Conservation (phyloP, 2,329 filamentous ascomycete species). For the Arthrobotrys sinensis region DNA sequence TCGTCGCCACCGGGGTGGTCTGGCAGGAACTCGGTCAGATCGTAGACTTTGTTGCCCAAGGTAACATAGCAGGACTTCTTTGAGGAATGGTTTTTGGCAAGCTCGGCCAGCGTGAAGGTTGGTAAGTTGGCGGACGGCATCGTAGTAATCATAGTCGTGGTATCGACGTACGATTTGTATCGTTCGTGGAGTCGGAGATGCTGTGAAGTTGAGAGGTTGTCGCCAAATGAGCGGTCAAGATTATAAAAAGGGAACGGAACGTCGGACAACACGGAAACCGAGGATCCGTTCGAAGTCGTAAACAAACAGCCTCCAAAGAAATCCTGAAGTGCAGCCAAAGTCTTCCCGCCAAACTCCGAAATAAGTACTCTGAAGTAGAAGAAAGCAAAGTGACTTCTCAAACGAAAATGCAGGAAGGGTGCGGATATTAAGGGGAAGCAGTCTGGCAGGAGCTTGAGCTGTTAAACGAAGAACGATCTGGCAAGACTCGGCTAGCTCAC, state of each 20-base stretch:
- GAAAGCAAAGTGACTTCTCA: neutral
- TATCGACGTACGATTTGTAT: constrained; percentile 2
- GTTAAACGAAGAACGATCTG: constrained; percentile 44
- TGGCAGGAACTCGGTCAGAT: constrained; percentile 90
- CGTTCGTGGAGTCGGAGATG: neutral
- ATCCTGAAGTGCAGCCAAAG: constrained; percentile 20
- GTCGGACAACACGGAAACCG: constrained; percentile 56
- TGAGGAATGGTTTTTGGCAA: constrained; percentile 81
- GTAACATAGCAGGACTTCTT: constrained; percentile 92
- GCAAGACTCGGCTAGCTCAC: constrained; percentile 52
- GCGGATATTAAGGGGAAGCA: constrained; percentile 55
- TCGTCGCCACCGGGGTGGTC: constrained; percentile 92
- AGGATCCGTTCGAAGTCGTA: constrained; percentile 20
- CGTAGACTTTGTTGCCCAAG: constrained; percentile 90
- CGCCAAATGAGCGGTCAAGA: constrained; percentile 8
- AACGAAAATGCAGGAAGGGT: constrained; percentile 8
- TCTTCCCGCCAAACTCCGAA: constrained; percentile 47
- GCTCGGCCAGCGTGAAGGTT: constrained; percentile 83
- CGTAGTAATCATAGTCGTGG: constrained; percentile 19
- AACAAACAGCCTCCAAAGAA: constrained; percentile 11
- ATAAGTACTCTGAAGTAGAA: constrained; percentile 10
- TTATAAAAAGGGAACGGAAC: constrained; percentile 36
- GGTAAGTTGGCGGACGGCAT: constrained; percentile 89
- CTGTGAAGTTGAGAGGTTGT: constrained; percentile 9
- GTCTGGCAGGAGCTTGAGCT: constrained; percentile 26